A percentile compares a stretch with the other conserved stretches of the same genome.
Conservation (phyloP, 2,329 filamentous ascomycete genomes). For the Ascochyta rabiei region DNA sequence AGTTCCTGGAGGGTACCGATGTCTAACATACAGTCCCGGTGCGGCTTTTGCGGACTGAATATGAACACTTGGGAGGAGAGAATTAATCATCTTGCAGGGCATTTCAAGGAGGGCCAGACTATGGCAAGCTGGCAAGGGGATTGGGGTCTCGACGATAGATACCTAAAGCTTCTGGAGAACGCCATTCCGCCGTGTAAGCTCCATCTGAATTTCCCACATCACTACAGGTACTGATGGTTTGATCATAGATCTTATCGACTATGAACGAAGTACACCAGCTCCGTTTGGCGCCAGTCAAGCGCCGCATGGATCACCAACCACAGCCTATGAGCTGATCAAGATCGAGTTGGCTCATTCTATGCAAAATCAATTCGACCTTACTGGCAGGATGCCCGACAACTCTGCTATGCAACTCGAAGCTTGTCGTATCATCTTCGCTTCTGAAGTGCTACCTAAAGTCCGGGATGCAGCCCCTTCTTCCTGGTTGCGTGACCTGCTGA, state of each 20-base stretch:
- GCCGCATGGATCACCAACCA: slow-evolving; percentile 30
- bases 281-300: slow-evolving; percentile 31
- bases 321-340: slow-evolving; percentile 35
- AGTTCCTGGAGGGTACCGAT: slow-evolving; percentile 32
- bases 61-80: slow-evolving; percentile 33
- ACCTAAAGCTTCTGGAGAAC: slow-evolving; percentile 22
- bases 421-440: slow-evolving; percentile 36
- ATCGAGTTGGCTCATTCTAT: slow-evolving; percentile 32
- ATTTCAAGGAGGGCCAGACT: slow-evolving; percentile 32
- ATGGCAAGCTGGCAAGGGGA: slow-evolving; percentile 38
- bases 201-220: neutral
- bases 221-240: neutral
- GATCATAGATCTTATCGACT: slow-evolving; percentile 29
- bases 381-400: slow-evolving; percentile 26
- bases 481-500: slow-evolving; percentile 35
- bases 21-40: slow-evolving; percentile 27
- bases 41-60: slow-evolving; percentile 31
- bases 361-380: slow-evolving; percentile 29
- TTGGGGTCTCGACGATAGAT: slow-evolving; percentile 29
- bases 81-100: slow-evolving; percentile 32
- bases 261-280: slow-evolving; percentile 26
- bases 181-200: slow-evolving; percentile 31
- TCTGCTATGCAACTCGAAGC: slow-evolving; percentile 34
- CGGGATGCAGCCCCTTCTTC: slow-evolving; percentile 14
- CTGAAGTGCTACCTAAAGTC: slow-evolving; percentile 19